Evolutionary conservation across 2,329 filamentous ascomycete species (phyloP).

Genomic region (Aspergillus chevalieri): DNA sequence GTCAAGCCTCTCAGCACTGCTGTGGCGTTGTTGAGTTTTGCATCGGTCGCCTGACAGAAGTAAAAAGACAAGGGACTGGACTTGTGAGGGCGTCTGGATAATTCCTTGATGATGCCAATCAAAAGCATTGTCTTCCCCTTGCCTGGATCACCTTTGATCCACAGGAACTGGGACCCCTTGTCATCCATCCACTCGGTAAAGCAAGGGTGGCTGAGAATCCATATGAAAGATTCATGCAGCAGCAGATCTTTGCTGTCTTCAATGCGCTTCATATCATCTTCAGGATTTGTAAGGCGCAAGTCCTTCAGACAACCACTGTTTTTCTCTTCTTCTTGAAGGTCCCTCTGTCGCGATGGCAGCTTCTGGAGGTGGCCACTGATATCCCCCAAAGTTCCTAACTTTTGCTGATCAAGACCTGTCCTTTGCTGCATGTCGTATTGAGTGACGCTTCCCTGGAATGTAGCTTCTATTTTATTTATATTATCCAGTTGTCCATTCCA

Average conservation of each 20-base stretch:
- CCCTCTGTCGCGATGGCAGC: background rate
- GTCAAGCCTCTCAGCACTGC: conserved; percentile 1
- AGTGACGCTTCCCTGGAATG: accelerated
- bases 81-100: background rate
- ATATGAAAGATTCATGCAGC: background rate
- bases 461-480: background rate
- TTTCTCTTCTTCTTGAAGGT: background rate
- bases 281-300: conserved; percentile 9
- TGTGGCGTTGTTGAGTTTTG: background rate
- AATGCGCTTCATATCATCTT: conserved; percentile 16
- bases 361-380: background rate
- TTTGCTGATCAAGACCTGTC: too few species aligned
- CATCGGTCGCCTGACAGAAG: conserved; percentile 27
- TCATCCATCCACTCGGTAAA: background rate
- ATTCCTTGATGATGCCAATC: conserved; percentile 9
- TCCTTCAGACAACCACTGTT: background rate
- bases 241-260: conserved; percentile 14
- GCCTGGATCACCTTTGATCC: conserved; percentile 13
- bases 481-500: background rate
- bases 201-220: background rate
- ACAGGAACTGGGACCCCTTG: conserved; percentile 2
- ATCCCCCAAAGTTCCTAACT: too few species aligned
- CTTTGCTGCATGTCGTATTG: too few species aligned
- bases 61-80: too few species aligned
- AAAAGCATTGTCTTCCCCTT: conserved; percentile 16